phyloP scores from a whole-genome alignment of 768 basidiomycete genomes.

The Rhodotorula kratochvilovae region DNA sequence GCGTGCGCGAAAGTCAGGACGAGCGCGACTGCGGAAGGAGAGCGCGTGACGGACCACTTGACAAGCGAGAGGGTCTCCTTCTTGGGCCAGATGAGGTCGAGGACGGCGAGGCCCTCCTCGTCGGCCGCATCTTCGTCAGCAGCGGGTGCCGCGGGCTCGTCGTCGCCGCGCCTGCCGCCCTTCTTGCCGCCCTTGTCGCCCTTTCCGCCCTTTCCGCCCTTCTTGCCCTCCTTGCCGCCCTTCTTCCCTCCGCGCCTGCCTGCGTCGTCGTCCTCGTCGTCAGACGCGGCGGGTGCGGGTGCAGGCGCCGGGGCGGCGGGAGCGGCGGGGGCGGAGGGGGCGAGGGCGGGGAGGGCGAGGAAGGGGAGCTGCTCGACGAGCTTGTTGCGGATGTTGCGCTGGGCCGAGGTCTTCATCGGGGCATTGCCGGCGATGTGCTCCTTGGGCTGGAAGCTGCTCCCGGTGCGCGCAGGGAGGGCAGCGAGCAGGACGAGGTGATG shows the following conservation, averaged over 20 bases:
- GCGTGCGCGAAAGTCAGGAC: background rate
- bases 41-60: conserved; percentile 67
- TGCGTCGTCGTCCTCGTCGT: conserved; percentile 38
- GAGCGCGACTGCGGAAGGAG: background rate
- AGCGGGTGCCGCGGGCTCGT: conserved; percentile 22
- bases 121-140: conserved; percentile 27
- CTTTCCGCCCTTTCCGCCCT: conserved; percentile 28
- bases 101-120: conserved; percentile 57
- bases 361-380: conserved; percentile 69
- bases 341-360: conserved; percentile 47
- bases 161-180: conserved; percentile 31
- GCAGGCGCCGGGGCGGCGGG: background rate
- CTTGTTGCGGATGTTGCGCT: conserved; percentile 74
- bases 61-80: conserved; percentile 88
- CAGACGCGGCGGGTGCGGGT: conserved; percentile 2
- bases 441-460: conserved; percentile 51
- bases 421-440: conserved; percentile 68
- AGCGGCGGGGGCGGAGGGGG: conserved; percentile 11
- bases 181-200: conserved; percentile 40
- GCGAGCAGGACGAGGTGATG: background rate
- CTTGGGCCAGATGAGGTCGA: conserved; percentile 97
- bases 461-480: background rate
- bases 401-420: conserved; percentile 86
- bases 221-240: conserved; percentile 15
- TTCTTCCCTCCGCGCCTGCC: conserved; percentile 30